Base-by-base conservation (phyloP, 2,329 filamentous ascomycete genomes). In the Colletotrichum sp. region DNA sequence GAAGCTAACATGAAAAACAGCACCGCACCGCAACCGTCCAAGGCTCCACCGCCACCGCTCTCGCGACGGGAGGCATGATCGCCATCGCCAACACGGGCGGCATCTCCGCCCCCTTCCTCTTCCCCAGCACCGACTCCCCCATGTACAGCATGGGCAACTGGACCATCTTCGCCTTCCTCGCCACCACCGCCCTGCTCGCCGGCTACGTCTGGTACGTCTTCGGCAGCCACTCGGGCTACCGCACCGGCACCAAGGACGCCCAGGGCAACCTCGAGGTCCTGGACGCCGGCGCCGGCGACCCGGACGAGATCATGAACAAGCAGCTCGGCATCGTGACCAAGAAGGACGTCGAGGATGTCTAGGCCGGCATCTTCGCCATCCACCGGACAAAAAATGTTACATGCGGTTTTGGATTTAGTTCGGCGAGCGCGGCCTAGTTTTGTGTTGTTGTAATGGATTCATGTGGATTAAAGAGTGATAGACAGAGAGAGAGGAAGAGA, bases 71-170 rank as follows among this genome's bases (percentile, higher is more conserved):
- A 4, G 83, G 83, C 30, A 84, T 84, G 81, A 82, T 84, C 30
- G 78, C 83, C 73, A 82, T 84, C 30, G 80, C 82, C 63, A 84
- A 84, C 78, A 81, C 78, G 2, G 83, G 83, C 28, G 83, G 83
- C 8, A 83, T 84, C 65, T 78, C 83, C 12, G 82, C 82, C 0
- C 81, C 83, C 8, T 84, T 84, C 78, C 77, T 83, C 18, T 84
- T 84, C 78, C 82, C 82, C 5, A 75, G 80, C 70, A 77, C 52
- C 74, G 81, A 80, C 18, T 79, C 77, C 1, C 82, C 82, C 65
- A 82, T 83, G 81, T 83, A 83, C 75, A 78, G 79, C 2, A 83
- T 82, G 82, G 81, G 82, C 30, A 83, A 83, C 79, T 83, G 82
- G 82, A 83, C 82, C 15, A 81, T 83, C 5, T 83, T 83, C 34